A percentile compares a stretch with the other conserved stretches of the same genome.
Conservation (phyloP, 2,329 filamentous ascomycete species). For the Dothideomycetidae sp. region DNA sequence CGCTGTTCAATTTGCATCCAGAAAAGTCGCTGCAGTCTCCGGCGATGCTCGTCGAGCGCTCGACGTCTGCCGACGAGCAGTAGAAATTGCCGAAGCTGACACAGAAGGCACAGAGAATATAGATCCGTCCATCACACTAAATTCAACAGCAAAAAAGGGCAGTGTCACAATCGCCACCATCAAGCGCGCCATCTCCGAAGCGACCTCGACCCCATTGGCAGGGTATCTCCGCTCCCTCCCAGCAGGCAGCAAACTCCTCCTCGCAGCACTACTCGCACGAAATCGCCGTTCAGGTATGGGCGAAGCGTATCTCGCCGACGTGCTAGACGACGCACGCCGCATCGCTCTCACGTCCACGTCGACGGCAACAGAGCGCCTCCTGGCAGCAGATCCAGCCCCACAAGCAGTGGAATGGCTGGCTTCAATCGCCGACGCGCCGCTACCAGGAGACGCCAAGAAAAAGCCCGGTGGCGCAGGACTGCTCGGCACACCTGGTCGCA, state of each 20-base stretch:
- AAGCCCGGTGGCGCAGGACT: conserved; percentile 20
- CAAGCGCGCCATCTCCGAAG: conserved; percentile 88
- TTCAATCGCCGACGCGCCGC: neutral
- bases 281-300: conserved; percentile 70
- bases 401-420: conserved; percentile 4
- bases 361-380: conserved; percentile 46
- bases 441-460: conserved; percentile 15
- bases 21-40: conserved; percentile 92
- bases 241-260: conserved; percentile 67
- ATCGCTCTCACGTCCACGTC: conserved; percentile 49
- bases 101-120: conserved; percentile 21
- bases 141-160: conserved; percentile 27
- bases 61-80: conserved; percentile 87
- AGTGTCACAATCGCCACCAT: conserved; percentile 86
- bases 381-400: conserved; percentile 24
- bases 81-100: conserved; percentile 83
- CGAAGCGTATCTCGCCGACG: conserved; percentile 78
- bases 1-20: conserved; percentile 86
- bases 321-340: conserved; percentile 70
- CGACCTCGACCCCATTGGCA: conserved; percentile 82
- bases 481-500: conserved; percentile 19
- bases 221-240: conserved; percentile 75
- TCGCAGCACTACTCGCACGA: conserved; percentile 66
- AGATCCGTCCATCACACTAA: conserved; percentile 50
- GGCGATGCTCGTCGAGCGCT: conserved; percentile 85